phyloP scores from a whole-genome alignment of 305 asterid species.

The Rubia balearica region DNA sequence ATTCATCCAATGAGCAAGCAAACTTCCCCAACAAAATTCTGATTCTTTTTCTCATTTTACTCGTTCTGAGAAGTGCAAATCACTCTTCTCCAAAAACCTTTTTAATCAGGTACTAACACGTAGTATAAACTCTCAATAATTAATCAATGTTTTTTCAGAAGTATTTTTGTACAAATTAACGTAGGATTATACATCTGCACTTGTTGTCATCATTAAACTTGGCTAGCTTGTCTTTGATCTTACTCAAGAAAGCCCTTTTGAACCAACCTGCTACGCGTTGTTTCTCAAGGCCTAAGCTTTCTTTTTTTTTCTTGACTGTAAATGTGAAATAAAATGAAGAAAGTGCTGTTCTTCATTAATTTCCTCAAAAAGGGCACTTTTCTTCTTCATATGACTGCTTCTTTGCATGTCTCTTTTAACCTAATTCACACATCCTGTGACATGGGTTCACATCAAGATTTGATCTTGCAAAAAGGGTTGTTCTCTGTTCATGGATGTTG shows the following conservation, averaged over 20 bases:
- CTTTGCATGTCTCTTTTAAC: constrained; percentile 1
- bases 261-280: constrained; percentile 36
- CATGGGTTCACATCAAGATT: constrained; percentile 18
- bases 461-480: constrained; percentile 11
- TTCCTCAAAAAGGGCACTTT: constrained; percentile 18
- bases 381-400: background rate
- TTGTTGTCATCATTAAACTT: constrained; percentile 20
- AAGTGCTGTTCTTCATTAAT: constrained; percentile 5
- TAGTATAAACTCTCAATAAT: background rate
- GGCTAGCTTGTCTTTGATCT: constrained; percentile 34
- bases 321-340: constrained; percentile 14
- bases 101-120: constrained; percentile 30
- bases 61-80: constrained; percentile 20
- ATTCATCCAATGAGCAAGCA: background rate
- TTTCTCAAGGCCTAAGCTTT: constrained; percentile 36
- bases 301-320: constrained; percentile 14
- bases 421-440: background rate
- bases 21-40: background rate
- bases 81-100: constrained; percentile 23
- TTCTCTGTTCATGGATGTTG: background rate
- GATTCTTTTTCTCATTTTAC: background rate
- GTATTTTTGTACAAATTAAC: too few relatives aligned
- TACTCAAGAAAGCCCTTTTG: constrained; percentile 30
- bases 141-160: background rate
- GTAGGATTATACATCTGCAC: background rate